A percentile compares a stretch with the other conserved stretches of the same genome.
phyloP scores from a whole-genome alignment of 129 eudicot genomes.

The Glebionis coronaria region DNA sequence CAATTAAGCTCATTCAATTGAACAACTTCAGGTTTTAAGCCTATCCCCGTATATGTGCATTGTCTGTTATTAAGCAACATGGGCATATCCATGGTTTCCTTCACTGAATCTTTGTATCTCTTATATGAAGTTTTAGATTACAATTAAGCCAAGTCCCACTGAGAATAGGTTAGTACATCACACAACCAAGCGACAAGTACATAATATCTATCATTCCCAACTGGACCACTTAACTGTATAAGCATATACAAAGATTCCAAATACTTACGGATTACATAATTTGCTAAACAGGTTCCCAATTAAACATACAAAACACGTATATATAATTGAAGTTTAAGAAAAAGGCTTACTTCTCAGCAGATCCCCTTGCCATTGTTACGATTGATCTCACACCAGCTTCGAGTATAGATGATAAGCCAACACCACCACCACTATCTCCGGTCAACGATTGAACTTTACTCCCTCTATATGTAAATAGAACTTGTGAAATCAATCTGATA shows the following conservation, averaged over 20 bases:
- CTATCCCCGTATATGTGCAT: too few species aligned
- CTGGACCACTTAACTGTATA: too few species aligned
- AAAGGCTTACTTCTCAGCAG: slow-evolving; percentile 67
- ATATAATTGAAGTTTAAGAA: background rate
- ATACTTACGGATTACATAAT: slow-evolving; percentile 3
- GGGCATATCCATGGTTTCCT: too few species aligned
- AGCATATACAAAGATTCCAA: background rate
- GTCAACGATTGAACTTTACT: slow-evolving; percentile 38
- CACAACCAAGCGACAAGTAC: too few species aligned
- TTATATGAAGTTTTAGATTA: background rate
- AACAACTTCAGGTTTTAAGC: too few species aligned
- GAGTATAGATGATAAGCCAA: slow-evolving; percentile 69
- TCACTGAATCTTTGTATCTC: too few species aligned
- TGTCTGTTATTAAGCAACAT: too few species aligned
- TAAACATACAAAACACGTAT: background rate
- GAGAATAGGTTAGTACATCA: too few species aligned
- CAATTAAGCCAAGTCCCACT: too few species aligned
- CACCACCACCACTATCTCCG: slow-evolving; percentile 53
- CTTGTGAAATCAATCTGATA: slow-evolving; percentile 55
- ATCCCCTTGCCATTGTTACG: slow-evolving; percentile 75
- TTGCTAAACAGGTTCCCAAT: slow-evolving; percentile 13
- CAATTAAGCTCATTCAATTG: slow-evolving; percentile 2
- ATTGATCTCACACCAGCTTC: slow-evolving; percentile 88
- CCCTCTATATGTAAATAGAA: slow-evolving; percentile 45
- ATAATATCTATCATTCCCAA: too few species aligned